Base-by-base conservation (phyloP, 192 early-diverging fungal genomes). In the Backusella morwellensis region DNA sequence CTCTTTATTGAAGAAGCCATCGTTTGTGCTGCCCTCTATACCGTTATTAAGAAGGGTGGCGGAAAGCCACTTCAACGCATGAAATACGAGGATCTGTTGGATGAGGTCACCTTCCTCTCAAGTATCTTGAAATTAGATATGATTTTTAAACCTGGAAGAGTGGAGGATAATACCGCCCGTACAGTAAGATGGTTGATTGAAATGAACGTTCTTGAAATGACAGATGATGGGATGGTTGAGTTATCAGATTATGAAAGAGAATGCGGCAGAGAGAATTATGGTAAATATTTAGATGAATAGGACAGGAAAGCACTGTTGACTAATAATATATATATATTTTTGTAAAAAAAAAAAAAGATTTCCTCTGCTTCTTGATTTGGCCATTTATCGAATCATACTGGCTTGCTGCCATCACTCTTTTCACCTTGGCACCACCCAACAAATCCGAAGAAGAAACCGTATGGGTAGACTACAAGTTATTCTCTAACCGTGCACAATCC, bases 371-470 rank as follows among this genome's bases (percentile, higher is more conserved):
- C 79, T 78, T 96, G 66, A 81, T 95, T 59, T 96, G 95, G 95
- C 93, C 93, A n/a, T 96, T 94, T 75, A 82, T 96, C 41, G 95
- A 96, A 77, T 92, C 93, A 59, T 96, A 96, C 78, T 96, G 95
- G 95, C 81, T 96, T 11, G 90, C 92, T 71, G 81, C 75, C 38
- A 78, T 77, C 56, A 87, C 68, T 47, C 67, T 79, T 67, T 85
- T 77, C 73, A 84, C 76, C 11, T 82, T 87, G 77, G 79, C 80
- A 23, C 84, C 84, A n/a, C 41, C 79, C 12, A 79, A 40, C 29
- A 2, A 23, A 9, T 19, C 77, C 3, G 35, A 14, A 5, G 35
- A 68, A 35, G 74, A 71, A 41, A 80, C 72, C 21, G 72, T 81
- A 26, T 95, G 93, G 94, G 81, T 96, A 9, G 90, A 93, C 66